These are phyloP conservation scores for Neurospora discreta DNA, from an alignment of 495 filamentous ascomycete species.

Conservation along the genomic window DNA sequence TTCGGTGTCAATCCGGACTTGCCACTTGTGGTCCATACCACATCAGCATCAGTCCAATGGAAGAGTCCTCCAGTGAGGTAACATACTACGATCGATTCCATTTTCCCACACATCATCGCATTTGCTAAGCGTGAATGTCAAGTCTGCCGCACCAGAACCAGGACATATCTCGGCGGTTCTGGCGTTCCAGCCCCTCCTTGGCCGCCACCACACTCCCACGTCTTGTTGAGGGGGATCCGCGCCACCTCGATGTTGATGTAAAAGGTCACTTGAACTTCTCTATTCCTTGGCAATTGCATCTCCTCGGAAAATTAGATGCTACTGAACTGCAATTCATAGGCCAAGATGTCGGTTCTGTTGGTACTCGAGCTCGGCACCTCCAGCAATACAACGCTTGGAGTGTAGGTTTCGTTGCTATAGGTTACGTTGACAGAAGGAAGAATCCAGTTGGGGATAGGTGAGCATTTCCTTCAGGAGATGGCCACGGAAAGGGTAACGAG, in stretches of 20 bases:
- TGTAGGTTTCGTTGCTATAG: constrained; percentile 4
- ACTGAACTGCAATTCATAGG: constrained; percentile 1
- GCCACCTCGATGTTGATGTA: not conserved
- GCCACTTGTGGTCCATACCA: not conserved
- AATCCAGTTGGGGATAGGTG: not conserved
- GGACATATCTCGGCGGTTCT: not conserved
- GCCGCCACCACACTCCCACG: not conserved
- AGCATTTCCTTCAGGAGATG: no score
- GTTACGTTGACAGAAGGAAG: not conserved
- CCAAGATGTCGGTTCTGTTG: not conserved
- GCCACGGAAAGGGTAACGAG: no score
- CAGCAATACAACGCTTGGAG: not conserved
- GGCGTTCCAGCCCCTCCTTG: not conserved
- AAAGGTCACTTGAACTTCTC: not conserved
- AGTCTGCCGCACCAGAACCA: not conserved
- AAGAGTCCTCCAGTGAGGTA: not conserved
- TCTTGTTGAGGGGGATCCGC: not conserved
- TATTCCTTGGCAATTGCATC: not conserved
- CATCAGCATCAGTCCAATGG: not conserved
- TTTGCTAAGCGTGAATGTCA: not conserved
- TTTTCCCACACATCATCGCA: not conserved
- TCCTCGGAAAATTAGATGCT: not conserved
- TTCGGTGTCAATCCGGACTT: not conserved
- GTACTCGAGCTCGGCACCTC: constrained; percentile 1
- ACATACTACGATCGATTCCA: not conserved